These are phyloP conservation scores for Tolypocladium sp. DNA, from an alignment of 2,329 filamentous ascomycete species.

Conservation along the genomic window DNA sequence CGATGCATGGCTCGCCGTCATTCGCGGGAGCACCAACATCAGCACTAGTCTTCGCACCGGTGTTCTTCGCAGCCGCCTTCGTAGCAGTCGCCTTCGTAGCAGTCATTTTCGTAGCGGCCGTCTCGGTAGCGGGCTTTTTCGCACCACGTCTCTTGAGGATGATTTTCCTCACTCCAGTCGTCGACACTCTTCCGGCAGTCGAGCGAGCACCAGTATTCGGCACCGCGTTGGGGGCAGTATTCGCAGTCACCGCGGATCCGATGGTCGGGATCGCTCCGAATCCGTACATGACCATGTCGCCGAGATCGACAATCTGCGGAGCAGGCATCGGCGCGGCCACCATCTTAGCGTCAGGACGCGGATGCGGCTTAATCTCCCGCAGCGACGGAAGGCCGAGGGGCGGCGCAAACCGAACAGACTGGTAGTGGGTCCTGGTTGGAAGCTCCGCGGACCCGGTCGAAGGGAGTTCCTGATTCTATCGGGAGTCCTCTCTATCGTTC, in stretches of 20 bases:
- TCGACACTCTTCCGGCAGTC: not conserved
- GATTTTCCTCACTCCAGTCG: not conserved
- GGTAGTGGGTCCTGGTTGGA: not conserved
- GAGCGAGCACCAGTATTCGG: not conserved
- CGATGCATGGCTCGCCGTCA: not conserved
- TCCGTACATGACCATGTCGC: constrained; percentile 6
- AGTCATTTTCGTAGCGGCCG: not conserved
- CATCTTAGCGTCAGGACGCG: constrained; percentile 7
- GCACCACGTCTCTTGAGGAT: not conserved
- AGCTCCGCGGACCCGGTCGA: constrained; percentile 10
- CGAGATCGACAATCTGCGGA: not conserved
- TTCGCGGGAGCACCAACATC: not conserved
- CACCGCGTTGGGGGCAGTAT: constrained; percentile 2
- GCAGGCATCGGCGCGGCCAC: constrained; percentile 6
- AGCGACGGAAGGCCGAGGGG: constrained; percentile 4
- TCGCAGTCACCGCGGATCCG: constrained; percentile 1
- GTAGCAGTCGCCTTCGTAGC: no score
- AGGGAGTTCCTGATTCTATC: constrained; percentile 22
- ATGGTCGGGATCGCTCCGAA: constrained; percentile 11
- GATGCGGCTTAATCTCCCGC: not conserved
- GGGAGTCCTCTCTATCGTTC: constrained; percentile 27
- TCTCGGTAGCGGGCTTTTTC: not conserved
- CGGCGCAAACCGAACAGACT: not conserved
- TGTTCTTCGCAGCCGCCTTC: no score
- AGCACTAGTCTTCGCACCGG: not conserved